Conservation (phyloP, 2,329 filamentous ascomycete species). For the Chrysoporthe austroafricana region DNA sequence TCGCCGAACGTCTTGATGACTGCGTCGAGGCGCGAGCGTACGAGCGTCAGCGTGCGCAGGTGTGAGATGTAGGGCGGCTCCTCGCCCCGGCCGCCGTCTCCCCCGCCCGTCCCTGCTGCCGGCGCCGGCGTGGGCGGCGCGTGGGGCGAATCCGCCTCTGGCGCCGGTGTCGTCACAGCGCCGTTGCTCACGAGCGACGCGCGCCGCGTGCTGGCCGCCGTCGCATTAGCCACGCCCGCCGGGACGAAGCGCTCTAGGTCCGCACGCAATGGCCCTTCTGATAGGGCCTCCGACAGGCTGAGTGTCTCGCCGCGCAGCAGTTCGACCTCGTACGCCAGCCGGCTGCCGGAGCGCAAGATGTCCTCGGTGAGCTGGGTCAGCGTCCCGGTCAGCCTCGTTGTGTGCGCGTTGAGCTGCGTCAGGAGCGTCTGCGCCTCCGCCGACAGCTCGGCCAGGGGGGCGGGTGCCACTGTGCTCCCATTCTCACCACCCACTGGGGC, state of each 20-base stretch:
- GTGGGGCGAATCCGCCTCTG: constrained; percentile 20
- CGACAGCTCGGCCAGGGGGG: constrained; percentile 76
- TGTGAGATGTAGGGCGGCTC: constrained; percentile 75
- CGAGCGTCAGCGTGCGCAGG: constrained; percentile 79
- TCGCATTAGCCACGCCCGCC: constrained; percentile 42
- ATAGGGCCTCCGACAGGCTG: constrained; percentile 77
- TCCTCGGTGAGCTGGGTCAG: constrained; percentile 93
- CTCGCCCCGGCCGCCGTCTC: constrained; percentile 31
- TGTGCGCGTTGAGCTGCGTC: constrained; percentile 86
- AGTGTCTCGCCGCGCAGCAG: constrained; percentile 86
- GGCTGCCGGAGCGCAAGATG: constrained; percentile 84
- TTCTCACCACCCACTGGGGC: background rate
- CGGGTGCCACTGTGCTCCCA: constrained; percentile 35
- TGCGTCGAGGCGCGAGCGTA: constrained; percentile 81
- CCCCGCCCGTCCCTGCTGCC: background rate
- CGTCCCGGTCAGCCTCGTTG: constrained; percentile 76
- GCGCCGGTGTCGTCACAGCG: constrained; percentile 33
- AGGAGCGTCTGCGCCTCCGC: constrained; percentile 82
- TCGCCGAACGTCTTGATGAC: constrained; percentile 93
- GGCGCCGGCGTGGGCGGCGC: constrained; percentile 27
- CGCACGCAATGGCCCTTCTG: constrained; percentile 59
- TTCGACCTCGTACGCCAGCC: constrained; percentile 93
- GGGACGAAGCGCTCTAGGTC: constrained; percentile 77
- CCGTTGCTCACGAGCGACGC: constrained; percentile 26
- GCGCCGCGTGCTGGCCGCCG: constrained; percentile 32